Evolutionary conservation across 1,284 basidiomycete species (phyloP).

Genomic region (Sporisorium scitamineum): DNA sequence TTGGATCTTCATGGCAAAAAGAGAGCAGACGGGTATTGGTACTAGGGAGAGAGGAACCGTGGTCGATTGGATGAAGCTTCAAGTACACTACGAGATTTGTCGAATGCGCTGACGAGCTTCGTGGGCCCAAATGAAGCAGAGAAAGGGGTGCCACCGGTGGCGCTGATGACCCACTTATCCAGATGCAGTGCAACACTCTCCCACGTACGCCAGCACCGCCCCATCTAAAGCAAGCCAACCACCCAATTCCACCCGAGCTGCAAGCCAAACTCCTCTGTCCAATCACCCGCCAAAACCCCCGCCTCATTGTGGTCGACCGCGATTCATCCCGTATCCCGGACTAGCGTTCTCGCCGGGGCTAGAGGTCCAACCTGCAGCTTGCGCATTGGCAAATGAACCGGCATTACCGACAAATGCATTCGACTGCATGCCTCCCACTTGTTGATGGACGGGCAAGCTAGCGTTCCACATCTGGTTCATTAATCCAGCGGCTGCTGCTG

Average conservation of each 20-base stretch:
- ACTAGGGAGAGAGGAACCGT: background rate
- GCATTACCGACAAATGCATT: background rate
- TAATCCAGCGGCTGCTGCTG: conserved; percentile 15
- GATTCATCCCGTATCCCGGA: conserved; percentile 8
- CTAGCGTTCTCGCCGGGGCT: conserved; percentile 15
- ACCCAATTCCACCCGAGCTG: background rate
- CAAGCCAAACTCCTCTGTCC: background rate
- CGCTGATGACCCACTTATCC: background rate
- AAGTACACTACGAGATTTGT: too few species aligned
- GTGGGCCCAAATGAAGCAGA: too few species aligned
- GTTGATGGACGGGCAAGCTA: conserved; percentile 9
- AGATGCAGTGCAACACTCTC: background rate
- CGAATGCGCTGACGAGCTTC: too few species aligned
- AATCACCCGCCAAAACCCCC: background rate
- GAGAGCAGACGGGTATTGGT: too few species aligned
- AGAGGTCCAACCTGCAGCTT: conserved; percentile 17
- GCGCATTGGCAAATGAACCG: conserved; percentile 10
- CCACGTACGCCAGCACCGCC: background rate
- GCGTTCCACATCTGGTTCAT: conserved; percentile 33
- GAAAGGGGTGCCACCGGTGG: too few species aligned
- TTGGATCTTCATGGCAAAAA: too few species aligned
- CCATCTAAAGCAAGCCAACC: too few species aligned
- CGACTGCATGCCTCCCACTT: conserved; percentile 5
- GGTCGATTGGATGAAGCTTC: background rate
- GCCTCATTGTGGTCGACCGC: background rate